Percentiles rank a stretch among this genome's conserved stretches.
Evolutionary conservation across 176 grass and related monocot species (phyloP).

Genomic region (Otatea glauca): DNA sequence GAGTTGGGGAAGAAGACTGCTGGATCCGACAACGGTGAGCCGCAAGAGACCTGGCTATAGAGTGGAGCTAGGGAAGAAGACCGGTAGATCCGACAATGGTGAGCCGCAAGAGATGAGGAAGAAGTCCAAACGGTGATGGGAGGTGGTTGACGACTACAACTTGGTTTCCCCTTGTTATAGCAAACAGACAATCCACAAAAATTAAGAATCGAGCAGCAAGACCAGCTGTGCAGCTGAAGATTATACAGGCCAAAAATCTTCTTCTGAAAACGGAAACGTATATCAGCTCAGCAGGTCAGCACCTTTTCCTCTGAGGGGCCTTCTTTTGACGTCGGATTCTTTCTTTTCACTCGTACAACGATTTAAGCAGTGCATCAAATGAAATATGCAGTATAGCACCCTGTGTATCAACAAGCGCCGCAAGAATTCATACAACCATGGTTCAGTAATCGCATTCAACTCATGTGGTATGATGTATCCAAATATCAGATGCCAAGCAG

Average conservation of each 20-base stretch:
- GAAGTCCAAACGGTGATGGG: too few relatives aligned
- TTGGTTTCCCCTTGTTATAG: too few relatives aligned
- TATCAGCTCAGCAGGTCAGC: neutral
- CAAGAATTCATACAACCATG: slow-evolving; percentile 1
- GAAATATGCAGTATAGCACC: neutral
- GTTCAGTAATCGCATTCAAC: slow-evolving; percentile 6
- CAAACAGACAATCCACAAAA: too few relatives aligned
- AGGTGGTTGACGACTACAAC: too few relatives aligned
- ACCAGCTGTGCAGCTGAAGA: too few relatives aligned
- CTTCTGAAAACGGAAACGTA: neutral
- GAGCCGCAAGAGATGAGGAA: too few relatives aligned
- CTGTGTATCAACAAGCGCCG: slow-evolving; percentile 13
- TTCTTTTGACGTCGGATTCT: neutral
- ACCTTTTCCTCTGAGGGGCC: neutral
- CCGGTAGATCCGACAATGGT: too few relatives aligned
- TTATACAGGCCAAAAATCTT: neutral
- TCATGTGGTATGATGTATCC: slow-evolving; percentile 14
- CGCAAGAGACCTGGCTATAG: too few relatives aligned
- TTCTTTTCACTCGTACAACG: neutral
- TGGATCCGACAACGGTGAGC: too few relatives aligned
- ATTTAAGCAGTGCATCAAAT: neutral
- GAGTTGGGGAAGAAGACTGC: too few relatives aligned
- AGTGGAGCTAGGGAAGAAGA: too few relatives aligned
- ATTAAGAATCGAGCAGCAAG: too few relatives aligned
- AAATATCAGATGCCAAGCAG: slow-evolving; percentile 1